These are phyloP conservation scores for Jamesozyma hellenica DNA, from an alignment of 805 yeast genomes.

Conservation along the genomic window DNA sequence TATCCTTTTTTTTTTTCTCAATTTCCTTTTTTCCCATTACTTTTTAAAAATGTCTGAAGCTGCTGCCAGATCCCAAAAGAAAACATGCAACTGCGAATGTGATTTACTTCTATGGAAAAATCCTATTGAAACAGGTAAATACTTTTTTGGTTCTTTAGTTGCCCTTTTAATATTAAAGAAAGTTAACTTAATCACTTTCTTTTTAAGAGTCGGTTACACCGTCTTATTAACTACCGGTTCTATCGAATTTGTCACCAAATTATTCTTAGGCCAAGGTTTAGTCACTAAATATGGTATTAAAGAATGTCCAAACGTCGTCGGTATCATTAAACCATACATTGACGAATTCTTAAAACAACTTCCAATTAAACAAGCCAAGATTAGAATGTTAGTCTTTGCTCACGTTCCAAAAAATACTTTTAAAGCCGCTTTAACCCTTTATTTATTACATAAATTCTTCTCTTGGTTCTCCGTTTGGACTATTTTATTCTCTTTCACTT, in stretches of 20 bases:
- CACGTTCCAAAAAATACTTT: constrained; percentile 63
- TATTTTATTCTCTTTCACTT: constrained; percentile 45
- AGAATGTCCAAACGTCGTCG: constrained; percentile 28
- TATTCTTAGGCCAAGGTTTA: constrained; percentile 66
- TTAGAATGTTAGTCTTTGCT: constrained; percentile 53
- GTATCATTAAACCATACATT: constrained; percentile 24
- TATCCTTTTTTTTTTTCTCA: too few relatives aligned
- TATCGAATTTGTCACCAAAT: constrained; percentile 67
- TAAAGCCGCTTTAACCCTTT: constrained; percentile 60
- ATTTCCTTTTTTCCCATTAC: too few relatives aligned
- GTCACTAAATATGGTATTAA: constrained; percentile 64
- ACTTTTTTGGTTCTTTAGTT: constrained; percentile 53
- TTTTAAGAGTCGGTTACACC: constrained; percentile 51
- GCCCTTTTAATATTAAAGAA: constrained; percentile 49
- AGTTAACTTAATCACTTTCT: constrained; percentile 50
- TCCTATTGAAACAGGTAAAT: constrained; percentile 63
- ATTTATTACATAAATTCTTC: constrained; percentile 59
- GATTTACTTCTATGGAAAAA: constrained; percentile 29
- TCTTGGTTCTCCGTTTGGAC: constrained; percentile 67
- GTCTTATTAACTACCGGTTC: constrained; percentile 55
- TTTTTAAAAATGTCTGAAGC: constrained; percentile 1
- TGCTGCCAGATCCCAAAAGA: neutral
- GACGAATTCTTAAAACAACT: constrained; percentile 29
- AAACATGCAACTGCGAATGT: constrained; percentile 6
- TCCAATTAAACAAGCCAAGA: constrained; percentile 42